Evolutionary conservation across 2,329 filamentous ascomycete species (phyloP), one percentile per base, ranked within the genome.

Genomic region (Monosporascus sp.): DNA sequence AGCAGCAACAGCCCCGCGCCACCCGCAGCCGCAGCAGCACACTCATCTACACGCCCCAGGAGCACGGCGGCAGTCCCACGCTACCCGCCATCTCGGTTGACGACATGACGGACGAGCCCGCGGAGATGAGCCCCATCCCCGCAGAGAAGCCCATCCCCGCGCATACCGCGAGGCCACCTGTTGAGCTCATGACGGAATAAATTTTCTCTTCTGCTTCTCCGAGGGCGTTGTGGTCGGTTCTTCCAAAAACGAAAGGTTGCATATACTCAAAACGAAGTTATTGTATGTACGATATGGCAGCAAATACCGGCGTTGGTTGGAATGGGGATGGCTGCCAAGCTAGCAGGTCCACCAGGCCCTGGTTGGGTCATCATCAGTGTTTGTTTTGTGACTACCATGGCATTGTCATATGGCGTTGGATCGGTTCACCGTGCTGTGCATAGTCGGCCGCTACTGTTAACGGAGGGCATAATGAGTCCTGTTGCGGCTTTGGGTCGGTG

Each of bases 71-170:
- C 53, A 79, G 76, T 66, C 77, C 81, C 5, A 74, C 77, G 48
- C 68, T 88, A 62, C 85, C 85, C 2, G 83, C 82, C 38, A 85
- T 88, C 56, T 79, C 81, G 38, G 83, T 88, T 14, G 82, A 87
- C 62, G 85, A 88, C 64, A 82, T 84, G 75, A 86, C 83, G 15
- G 80, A 83, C 57, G 78, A 76, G 56, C 77, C 77, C 2, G 70
- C 72, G 31, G 71, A 70, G 43, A 63, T 77, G 57, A 66, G 61
- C 50, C 59, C 60, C 7, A 27, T 56, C 4, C 77, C 49, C 67
- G 75, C 15, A 41, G 51, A 66, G 22, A 77, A 73, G 61, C 74
- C 79, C 20, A 80, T 84, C 57, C 66, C 78, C 70, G 78, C 80
- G 24, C 81, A 87, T 61, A 88, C 85, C 3, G 60, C 79, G 2